phyloP scores from a whole-genome alignment of 148 eudicot genomes.

The Chenopodium formosanum region DNA sequence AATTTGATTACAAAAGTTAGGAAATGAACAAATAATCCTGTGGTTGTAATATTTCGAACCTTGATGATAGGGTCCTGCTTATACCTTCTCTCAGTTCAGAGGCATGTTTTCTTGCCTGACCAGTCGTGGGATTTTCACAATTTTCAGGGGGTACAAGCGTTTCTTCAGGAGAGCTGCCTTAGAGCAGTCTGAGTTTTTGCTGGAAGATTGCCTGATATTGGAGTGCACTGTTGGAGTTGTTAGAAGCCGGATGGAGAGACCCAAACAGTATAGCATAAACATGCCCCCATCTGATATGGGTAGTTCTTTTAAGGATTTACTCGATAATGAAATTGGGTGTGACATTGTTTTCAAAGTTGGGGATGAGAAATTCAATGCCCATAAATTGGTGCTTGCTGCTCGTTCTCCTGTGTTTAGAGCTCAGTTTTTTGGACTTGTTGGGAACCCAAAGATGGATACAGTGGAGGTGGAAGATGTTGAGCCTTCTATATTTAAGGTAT shows the following conservation, averaged over 20 bases:
- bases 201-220: slow-evolving; percentile 69
- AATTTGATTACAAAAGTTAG: neutral
- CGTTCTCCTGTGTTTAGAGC: slow-evolving; percentile 95
- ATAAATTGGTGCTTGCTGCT: slow-evolving; percentile 85
- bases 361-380: slow-evolving; percentile 77
- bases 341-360: slow-evolving; percentile 76
- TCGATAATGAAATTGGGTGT: slow-evolving; percentile 65
- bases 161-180: slow-evolving; percentile 59
- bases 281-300: slow-evolving; percentile 82
- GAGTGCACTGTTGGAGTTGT: slow-evolving; percentile 93
- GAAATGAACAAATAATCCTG: neutral
- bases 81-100: neutral
- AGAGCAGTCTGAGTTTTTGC: slow-evolving; percentile 69
- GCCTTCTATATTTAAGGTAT: slow-evolving; percentile 82
- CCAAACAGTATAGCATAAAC: slow-evolving; percentile 50
- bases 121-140: neutral
- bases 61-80: neutral
- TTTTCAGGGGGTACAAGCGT: slow-evolving; percentile 91
- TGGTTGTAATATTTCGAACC: neutral
- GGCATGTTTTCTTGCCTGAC: neutral
- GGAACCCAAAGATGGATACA: slow-evolving; percentile 55
- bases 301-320: slow-evolving; percentile 43
- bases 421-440: slow-evolving; percentile 84
- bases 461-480: slow-evolving; percentile 71
- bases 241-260: slow-evolving; percentile 74